phyloP scores from a whole-genome alignment of 2,329 filamentous ascomycete species.

The Xylaria sp. region DNA sequence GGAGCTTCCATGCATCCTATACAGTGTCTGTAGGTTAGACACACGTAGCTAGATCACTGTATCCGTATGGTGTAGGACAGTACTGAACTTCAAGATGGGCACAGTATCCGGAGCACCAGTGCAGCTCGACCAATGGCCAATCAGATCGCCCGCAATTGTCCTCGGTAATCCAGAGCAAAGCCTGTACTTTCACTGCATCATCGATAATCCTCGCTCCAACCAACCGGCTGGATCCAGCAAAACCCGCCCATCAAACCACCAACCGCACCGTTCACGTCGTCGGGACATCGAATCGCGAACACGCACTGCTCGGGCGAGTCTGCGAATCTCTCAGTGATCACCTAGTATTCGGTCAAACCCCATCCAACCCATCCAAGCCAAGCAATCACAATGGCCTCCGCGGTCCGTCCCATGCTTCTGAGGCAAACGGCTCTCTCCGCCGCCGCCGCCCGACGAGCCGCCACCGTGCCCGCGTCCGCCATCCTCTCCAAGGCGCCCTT shows the following conservation, averaged over 20 bases:
- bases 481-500: constrained; percentile 31
- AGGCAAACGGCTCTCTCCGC: constrained; percentile 46
- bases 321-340: constrained; percentile 7
- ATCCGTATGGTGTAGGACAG: background rate
- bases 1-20: too few relatives aligned
- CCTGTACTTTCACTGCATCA: constrained; percentile 23
- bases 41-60: too few relatives aligned
- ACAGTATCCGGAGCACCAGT: background rate
- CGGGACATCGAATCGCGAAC: background rate
- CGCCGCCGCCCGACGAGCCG: constrained; percentile 35
- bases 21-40: too few relatives aligned
- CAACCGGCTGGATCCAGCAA: background rate
- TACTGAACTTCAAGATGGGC: background rate
- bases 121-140: constrained; percentile 34
- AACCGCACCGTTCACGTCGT: background rate
- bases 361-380: background rate
- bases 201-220: constrained; percentile 15
- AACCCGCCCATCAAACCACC: background rate
- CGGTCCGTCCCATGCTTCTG: constrained; percentile 50
- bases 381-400: constrained; percentile 46
- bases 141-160: constrained; percentile 42
- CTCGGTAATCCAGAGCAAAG: constrained; percentile 43
- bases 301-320: background rate
- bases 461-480: constrained; percentile 27
- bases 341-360: background rate